A percentile compares a stretch with the other conserved stretches of the same genome.
Conservation (phyloP, 2,329 filamentous ascomycete species). For the Exophiala alcalophila region DNA sequence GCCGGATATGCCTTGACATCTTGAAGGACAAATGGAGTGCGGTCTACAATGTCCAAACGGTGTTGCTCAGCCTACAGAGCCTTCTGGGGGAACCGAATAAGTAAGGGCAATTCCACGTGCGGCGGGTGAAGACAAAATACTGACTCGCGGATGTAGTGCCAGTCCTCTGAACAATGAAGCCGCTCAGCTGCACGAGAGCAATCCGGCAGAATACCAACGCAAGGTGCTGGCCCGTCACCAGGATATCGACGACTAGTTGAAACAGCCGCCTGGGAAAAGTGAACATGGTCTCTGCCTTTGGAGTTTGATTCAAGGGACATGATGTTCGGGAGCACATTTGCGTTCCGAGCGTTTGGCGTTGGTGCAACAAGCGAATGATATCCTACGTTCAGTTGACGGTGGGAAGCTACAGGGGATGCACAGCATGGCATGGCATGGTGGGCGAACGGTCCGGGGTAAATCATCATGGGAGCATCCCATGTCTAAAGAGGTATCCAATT, state of each 20-base stretch:
- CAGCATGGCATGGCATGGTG: too few species aligned
- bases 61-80: slow-evolving; percentile 90
- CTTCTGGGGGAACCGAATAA: slow-evolving; percentile 97
- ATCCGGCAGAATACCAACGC: slow-evolving; percentile 81
- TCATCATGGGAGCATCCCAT: too few species aligned
- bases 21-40: slow-evolving; percentile 99
- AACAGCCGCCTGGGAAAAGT: not conserved
- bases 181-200: slow-evolving; percentile 90
- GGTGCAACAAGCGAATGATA: slow-evolving; percentile 2
- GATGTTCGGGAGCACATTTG: slow-evolving; percentile 4
- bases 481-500: slow-evolving; percentile 14
- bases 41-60: slow-evolving; percentile 92
- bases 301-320: slow-evolving; percentile 1
- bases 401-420: too few species aligned
- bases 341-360: slow-evolving; percentile 8
- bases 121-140: not conserved
- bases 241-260: slow-evolving; percentile 51
- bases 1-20: slow-evolving; percentile 95
- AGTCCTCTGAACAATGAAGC: slow-evolving; percentile 95
- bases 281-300: slow-evolving; percentile 7
- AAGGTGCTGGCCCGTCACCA: slow-evolving; percentile 63
- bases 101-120: slow-evolving; percentile 54
- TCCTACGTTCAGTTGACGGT: too few species aligned
- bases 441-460: too few species aligned
- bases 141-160: slow-evolving; percentile 55